Base-by-base conservation (phyloP, 257 asterid species). In the Salvia rosmarinus region DNA sequence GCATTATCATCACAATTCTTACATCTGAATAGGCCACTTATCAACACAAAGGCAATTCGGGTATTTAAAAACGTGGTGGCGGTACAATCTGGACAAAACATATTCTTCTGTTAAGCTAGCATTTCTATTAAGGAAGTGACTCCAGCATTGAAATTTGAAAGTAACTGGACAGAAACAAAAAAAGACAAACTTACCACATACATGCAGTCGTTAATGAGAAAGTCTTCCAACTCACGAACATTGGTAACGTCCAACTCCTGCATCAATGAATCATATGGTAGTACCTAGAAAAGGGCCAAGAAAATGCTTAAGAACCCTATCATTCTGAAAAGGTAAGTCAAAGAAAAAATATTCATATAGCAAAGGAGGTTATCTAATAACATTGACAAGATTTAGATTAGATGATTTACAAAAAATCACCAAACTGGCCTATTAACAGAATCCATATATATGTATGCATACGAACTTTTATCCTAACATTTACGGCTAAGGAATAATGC, bases 151-250 rank as follows among this genome's bases (percentile, higher is more conserved):
- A 30, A 37, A 37, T 7, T 35, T 4, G 37, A 32, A 34, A 37
- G 23, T 13, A 61, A 52, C 21, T 46, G 55, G 37, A 50, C 7
- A 58, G 42, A 61, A 51, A 25, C 9, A 5, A 5, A 14, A 39
- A 10, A 62, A 61, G 58, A 50, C 60, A 71, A 57, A 80, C 99
- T 75, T 85, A 95, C 99, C 96, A 84, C 95, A 82, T 95, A 90
- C 98, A 95, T 92, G 87, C 99, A 95, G 87, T 90, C 88, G 68
- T 92, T 95, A 66, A 95, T 95, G 76, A 95, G 96, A 79, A 95
- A 95, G 86, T 95, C 99, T 81, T 95, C 99, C 76, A 95, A 88
- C 74, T 88, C 92, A 1, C 98, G 97, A 52, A 92, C 99, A 84
- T 95, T 95, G 39, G 87, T 75, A 67, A 95, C 89, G 84, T 95